Base-by-base conservation (phyloP, 2,329 filamentous ascomycete genomes). In the Tolypocladium nubicola region DNA sequence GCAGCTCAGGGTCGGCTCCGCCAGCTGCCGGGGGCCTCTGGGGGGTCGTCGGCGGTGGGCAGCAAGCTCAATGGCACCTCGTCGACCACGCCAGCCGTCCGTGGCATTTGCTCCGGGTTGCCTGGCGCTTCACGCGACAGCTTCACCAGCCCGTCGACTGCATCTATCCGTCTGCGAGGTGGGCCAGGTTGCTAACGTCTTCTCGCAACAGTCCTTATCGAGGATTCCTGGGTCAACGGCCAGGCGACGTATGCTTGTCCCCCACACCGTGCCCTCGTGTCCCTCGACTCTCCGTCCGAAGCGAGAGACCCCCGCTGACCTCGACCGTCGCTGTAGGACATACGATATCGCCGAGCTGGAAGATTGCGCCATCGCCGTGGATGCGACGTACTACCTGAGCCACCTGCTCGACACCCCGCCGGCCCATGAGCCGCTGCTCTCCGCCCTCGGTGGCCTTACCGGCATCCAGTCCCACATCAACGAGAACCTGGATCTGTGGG, bases 361-460 rank as follows among this genome's bases (percentile, higher is more conserved):
- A 68, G 87, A 86, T 69, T 84, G 84, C 59, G 82, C 86, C 56
- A 82, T 97, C 65, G 92, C 87, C 62, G 85, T 97, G 66, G 92
- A 97, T 76, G 94, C 93, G 57, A 87, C 89, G 56, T 88, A 95
- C 73, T 97, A 94, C 71, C 83, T 99, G 62, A 82, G 87, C 70
- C 84, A 86, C 59, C 82, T 96, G 63, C 84, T 96, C 66, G 84
- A 87, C 67, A 82, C 80, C 57, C 72, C 81, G 49, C 82, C 84
- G 35, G 86, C 83, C 52, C 87, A 89, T 68, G 94, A 99, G 72
- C 92, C 93, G 47, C 85, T 99, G 39, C 82, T 97, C 39, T 85
- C 91, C 57, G 94, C 94, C 26, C 83, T 97, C 53, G 94, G 93
- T 54, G 94, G 94, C 58, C 81, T 93, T 60, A 94, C 93, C 59